Evolutionary conservation across 169 alveolate species (phyloP), one percentile per base, ranked within the genome.

Genomic region (Cryptosporidium tyzzeri): DNA sequence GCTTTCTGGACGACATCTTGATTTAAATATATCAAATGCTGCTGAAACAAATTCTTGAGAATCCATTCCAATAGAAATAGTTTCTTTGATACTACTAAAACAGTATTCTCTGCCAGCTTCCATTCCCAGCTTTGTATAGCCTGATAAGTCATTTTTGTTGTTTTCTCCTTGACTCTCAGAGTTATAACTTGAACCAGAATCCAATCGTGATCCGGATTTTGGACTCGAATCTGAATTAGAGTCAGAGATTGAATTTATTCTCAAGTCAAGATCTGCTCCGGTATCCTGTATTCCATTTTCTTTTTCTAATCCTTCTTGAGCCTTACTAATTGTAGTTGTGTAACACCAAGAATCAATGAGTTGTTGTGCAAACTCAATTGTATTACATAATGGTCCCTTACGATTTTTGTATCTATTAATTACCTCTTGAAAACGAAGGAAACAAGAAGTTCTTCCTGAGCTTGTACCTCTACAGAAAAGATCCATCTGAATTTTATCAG

Each of bases 321-420:
- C 7, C 0, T 48, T 8, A 3, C 1, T 48, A 48, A 2, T 14
- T 33, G 92, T 69, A 31, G 91, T 71, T 85, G 31, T 68, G 51
- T 84, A 59, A 31, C 95, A 92, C 95, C 95, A 92, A 29, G 95
- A 84, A 58, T 91, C 93, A 1, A 86, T n/a, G 33, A 92, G 86
- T 45, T 85, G 85, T 67, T 86, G 89, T 0, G 91, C 93, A n/a
- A 59, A 71, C 31, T 73, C 70, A 2, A 89, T 58, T 23, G 92
- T 73, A n/a, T 53, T 71, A 55, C 94, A 92, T 26, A 92, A 67
- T 6, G 92, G 58, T 29, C 94, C 94, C 1, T 50, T 53, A 44
- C 89, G 89, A 26, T 29, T 18, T 37, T 61, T 44, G 33, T 92
- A 86, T 29, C 39, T 39, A 48, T 70, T 71, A n/a, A 92, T 75